Evolutionary conservation across 306 rosid species (phyloP).

Genomic region (Medicago arabica): DNA sequence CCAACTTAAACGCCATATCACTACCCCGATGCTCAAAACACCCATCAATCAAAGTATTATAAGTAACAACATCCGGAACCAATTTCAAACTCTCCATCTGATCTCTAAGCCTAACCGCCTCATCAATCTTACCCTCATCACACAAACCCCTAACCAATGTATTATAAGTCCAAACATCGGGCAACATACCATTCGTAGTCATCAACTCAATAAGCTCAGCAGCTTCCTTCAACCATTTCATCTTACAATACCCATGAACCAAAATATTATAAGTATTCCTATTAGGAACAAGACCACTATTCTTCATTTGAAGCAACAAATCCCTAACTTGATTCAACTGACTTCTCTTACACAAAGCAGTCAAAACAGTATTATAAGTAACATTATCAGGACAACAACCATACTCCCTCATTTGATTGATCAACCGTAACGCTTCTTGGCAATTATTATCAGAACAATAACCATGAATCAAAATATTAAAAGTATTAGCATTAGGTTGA

Average conservation of each 20-base stretch:
- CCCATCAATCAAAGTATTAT: conserved; percentile 84
- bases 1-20: conserved; percentile 55
- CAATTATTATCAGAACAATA: conserved; percentile 61
- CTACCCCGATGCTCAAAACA: conserved; percentile 55
- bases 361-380: conserved; percentile 73
- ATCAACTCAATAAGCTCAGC: conserved; percentile 67
- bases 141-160: conserved; percentile 71
- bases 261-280: conserved; percentile 70
- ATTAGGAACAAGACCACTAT: conserved; percentile 61
- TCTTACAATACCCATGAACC: conserved; percentile 81
- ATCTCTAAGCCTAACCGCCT: conserved; percentile 68
- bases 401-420: conserved; percentile 58
- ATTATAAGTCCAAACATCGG: conserved; percentile 86
- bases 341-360: conserved; percentile 65
- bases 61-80: conserved; percentile 77
- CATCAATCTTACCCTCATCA: conserved; percentile 73
- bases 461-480: conserved; percentile 73
- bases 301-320: conserved; percentile 69
- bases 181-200: conserved; percentile 55
- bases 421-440: conserved; percentile 52
- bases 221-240: conserved; percentile 82
- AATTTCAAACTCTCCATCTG: conserved; percentile 72
- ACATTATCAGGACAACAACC: conserved; percentile 72
- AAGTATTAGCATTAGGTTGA: conserved; percentile 50
- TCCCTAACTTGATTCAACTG: conserved; percentile 64